A percentile compares a stretch with the other conserved stretches of the same genome.
Evolutionary conservation across 2,329 filamentous ascomycete genomes (phyloP).

Genomic region (Neonectria coccinea): DNA sequence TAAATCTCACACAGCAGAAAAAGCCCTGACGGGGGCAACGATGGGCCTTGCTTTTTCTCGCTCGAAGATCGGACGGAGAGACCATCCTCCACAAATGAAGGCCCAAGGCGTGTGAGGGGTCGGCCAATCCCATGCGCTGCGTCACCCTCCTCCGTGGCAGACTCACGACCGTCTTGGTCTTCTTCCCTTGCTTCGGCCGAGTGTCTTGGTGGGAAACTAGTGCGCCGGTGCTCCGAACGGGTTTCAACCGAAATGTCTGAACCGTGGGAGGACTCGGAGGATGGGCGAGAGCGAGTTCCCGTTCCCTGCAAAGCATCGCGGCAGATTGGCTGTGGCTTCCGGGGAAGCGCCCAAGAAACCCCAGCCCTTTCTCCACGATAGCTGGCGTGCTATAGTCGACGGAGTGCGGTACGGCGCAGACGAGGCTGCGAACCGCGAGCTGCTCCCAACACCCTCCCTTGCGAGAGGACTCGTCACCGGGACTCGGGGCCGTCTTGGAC

Average conservation of each 20-base stretch:
- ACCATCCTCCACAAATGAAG: constrained; percentile 24
- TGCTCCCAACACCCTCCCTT: not conserved
- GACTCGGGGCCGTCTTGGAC: constrained; percentile 3
- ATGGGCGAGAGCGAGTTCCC: not conserved
- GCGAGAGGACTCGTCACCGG: not conserved
- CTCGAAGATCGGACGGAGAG: constrained; percentile 15
- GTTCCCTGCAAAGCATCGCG: not conserved
- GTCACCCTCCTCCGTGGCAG: constrained; percentile 15
- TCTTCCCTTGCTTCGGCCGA: constrained; percentile 22
- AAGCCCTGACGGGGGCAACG: constrained; percentile 4
- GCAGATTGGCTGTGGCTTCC: not conserved
- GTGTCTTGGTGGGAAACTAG: constrained; percentile 14
- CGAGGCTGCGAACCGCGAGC: not conserved
- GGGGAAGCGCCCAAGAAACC: not conserved
- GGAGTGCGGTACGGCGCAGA: not conserved
- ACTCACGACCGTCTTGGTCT: not conserved
- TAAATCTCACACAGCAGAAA: not conserved
- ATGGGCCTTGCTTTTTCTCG: constrained; percentile 2
- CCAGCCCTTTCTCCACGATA: not conserved
- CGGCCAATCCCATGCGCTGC: constrained; percentile 17
- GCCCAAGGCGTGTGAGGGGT: constrained; percentile 1
- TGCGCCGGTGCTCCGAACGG: no score
- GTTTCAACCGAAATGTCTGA: not conserved
- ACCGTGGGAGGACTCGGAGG: not conserved
- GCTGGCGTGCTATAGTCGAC: not conserved